phyloP scores from a whole-genome alignment of 768 basidiomycete genomes.

The Suillus subalutaceus region DNA sequence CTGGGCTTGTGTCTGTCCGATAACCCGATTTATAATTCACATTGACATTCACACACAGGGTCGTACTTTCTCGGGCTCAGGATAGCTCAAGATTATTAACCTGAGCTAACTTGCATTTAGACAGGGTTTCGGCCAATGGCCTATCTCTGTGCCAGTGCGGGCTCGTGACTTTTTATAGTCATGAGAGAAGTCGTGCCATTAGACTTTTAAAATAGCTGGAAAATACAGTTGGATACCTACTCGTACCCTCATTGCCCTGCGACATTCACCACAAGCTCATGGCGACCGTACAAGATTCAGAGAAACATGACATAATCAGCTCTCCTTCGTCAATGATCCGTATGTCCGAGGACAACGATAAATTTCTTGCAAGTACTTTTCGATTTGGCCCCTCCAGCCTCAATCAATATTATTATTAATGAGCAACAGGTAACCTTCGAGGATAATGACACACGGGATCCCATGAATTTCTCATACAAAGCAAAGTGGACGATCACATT shows the following conservation, averaged over 20 bases:
- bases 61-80: not conserved
- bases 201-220: not conserved
- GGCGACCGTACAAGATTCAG: not conserved
- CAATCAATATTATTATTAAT: not conserved
- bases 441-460: conserved; percentile 39
- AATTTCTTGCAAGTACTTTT: conserved; percentile 7
- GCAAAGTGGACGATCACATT: conserved; percentile 40
- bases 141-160: not conserved
- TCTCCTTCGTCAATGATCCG: not conserved
- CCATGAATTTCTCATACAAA: conserved; percentile 33
- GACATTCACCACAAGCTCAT: not conserved
- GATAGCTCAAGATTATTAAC: not conserved
- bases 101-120: not conserved
- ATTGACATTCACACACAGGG: not conserved
- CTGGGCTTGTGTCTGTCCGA: not conserved
- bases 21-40: not conserved
- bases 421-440: conserved; percentile 37
- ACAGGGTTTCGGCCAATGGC: not conserved
- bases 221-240: too few relatives aligned
- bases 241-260: not conserved
- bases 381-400: not conserved
- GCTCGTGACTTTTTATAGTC: conserved; percentile 2
- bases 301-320: not conserved
- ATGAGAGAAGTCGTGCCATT: not conserved
- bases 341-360: conserved; percentile 1